Base-by-base conservation (phyloP, 345 rosid genomes). In the Populus tremula region DNA sequence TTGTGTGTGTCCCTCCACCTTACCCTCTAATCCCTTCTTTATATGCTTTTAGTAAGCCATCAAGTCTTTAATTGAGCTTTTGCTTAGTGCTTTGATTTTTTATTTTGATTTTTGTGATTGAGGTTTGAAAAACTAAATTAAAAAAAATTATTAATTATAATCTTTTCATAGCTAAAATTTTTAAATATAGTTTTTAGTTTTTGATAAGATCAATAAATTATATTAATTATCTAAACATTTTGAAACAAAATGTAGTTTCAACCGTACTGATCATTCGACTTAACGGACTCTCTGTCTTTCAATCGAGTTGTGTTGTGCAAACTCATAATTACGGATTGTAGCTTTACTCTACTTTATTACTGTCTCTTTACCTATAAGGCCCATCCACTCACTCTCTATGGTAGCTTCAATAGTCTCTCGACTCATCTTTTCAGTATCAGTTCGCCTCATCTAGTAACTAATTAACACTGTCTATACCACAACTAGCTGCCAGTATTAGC, bases 341-440 rank as follows among this genome's bases (percentile, higher is more conserved):
- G 83, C 90, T 72, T 81, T 87, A 64, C 81, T 79, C 65, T 66
- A 78, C 81, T 79, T 78, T 81, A 10, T 72, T 41, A 41, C 45
- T 81, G 53, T 78, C 64, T 73, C 75, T 74, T 50, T 64, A 49
- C 67, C 47, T 68, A 66, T 69, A 76, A 81, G 78, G 66, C 77
- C 78, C 69, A 43, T 39, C 47, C 31, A 63, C 27, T 10, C 64
- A 59, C 64, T 74, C 49, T 23, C 20, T 56, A 45, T 20, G 43
- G 38, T 49, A 27, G 20, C 82, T 79, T 74, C 67, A 74, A 50
- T 49, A 27, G 18, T 67, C 81, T 80, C 75, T 50, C 61, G 54
- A 45, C 70, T 27, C 74, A 49, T 71, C 56, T 64, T 71, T 72
- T 72, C 47, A 53, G 36, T 6, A 49, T 63, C 56, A 50, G 35